Evolutionary conservation across 2,329 filamentous ascomycete species (phyloP), one percentile per base, ranked within the genome.

Genomic region (Zymoseptoria tritici): DNA sequence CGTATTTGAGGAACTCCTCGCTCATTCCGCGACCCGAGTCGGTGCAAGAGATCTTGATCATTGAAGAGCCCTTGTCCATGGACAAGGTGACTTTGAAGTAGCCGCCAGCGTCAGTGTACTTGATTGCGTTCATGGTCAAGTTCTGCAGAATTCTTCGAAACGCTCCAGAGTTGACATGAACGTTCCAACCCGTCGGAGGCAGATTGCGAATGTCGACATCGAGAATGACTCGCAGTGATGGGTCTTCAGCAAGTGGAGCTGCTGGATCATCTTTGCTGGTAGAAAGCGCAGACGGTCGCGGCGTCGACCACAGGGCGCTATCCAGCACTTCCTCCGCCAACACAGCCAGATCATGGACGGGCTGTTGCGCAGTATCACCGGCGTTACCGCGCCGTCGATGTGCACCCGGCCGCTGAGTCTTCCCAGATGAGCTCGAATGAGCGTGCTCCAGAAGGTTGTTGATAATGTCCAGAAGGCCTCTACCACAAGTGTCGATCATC

Each of bases 401-500:
- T 21, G 50, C 11, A 13, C 16, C 20, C 5, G 22, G 50, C 22
- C 36, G 36, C 13, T 16, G 36, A 46, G 36, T 16, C 13, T 7
- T 46, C 16, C 36, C 11, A 46, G 36, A 46, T 8, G 50, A 21
- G 50, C 50, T 52, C n/a, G 20, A 21, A 24, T 52, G 20, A 21
- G 58, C 61, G 58, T 66, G 63, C 50, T 79, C 77, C 11, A 79
- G 68, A 4, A 78, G 67, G 58, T 76, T 73, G 24, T 76, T 67
- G 54, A 79, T 68, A 58, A 80, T 81, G 36, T 81, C 65, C 13
- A 83, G 66, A 3, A 83, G 67, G 2, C 80, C 82, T 8, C 75
- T 69, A 0, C 79, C 80, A 46, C 80, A 83, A 0, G 74, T 77
- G 19, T 79, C 77, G 11, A 82, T 73, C 60, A 79, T 81, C 6